These are phyloP conservation scores for Cucurbita maxima DNA, from an alignment of 306 rosid genomes.

Conservation along the genomic window DNA sequence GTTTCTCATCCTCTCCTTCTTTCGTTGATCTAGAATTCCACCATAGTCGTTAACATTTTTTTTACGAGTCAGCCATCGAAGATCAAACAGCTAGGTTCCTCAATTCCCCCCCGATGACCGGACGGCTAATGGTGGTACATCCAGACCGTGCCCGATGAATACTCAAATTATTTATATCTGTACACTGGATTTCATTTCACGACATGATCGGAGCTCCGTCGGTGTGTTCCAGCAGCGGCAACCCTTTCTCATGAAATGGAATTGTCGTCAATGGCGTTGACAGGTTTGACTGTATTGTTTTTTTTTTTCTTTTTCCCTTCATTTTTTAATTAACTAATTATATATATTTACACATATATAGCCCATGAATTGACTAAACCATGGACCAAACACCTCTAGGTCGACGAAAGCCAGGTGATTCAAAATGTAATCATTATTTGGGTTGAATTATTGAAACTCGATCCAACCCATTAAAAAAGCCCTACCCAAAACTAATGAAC, in stretches of 20 bases:
- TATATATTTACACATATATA: too few species aligned
- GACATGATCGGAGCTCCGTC: not conserved
- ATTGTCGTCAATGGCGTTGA: too few species aligned
- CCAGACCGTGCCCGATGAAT: not conserved
- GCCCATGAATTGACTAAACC: too few species aligned
- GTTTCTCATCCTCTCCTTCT: conserved; percentile 6
- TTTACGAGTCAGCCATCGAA: conserved; percentile 22
- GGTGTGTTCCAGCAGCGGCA: not conserved
- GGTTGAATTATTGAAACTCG: too few species aligned
- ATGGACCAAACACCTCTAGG: too few species aligned
- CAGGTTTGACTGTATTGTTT: not conserved
- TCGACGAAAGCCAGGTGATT: too few species aligned
- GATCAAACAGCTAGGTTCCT: not conserved
- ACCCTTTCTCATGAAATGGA: not conserved
- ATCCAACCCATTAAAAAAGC: too few species aligned
- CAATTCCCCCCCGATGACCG: not conserved
- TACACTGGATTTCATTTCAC: not conserved
- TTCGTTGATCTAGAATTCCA: conserved; percentile 23
- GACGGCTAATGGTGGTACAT: not conserved
- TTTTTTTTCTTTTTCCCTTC: not conserved
- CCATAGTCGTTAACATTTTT: conserved; percentile 19
- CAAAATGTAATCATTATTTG: too few species aligned
- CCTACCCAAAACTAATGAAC: not conserved
- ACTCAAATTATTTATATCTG: not conserved
- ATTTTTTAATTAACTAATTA: not conserved